Percentiles rank a stretch among this genome's conserved stretches.
Evolutionary conservation across 2,329 filamentous ascomycete genomes (phyloP).

Genomic region (Apiospora koreana): DNA sequence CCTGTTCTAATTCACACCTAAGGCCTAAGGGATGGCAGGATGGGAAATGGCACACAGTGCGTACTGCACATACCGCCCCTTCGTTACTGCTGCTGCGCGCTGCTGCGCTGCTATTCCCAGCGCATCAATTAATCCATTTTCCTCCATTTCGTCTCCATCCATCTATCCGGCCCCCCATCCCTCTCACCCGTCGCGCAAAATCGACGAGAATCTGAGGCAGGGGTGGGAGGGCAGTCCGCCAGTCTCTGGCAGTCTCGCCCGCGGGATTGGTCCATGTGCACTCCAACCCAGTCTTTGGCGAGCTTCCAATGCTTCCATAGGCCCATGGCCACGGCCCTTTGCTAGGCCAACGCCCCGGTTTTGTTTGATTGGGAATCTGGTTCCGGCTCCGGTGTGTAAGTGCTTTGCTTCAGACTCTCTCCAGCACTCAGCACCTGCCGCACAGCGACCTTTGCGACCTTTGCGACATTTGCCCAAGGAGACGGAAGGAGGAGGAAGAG

Average conservation of each 20-base stretch:
- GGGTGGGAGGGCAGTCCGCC: too few relatives aligned
- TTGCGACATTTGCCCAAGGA: background rate
- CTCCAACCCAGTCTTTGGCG: background rate
- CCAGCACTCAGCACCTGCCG: too few relatives aligned
- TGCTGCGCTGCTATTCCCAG: background rate
- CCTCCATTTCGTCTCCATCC: background rate
- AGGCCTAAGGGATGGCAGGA: background rate
- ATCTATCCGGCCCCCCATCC: constrained; percentile 3
- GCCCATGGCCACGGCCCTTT: constrained; percentile 3
- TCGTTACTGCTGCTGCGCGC: background rate
- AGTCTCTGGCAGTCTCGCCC: background rate
- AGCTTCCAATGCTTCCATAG: too few relatives aligned
- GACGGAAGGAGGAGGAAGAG: background rate
- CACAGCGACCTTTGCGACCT: background rate
- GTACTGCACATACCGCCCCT: background rate
- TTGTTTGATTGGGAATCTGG: constrained; percentile 2
- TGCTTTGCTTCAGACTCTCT: constrained; percentile 9
- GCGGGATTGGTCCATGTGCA: constrained; percentile 2
- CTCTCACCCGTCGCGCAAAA: background rate
- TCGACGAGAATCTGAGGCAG: background rate
- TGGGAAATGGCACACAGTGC: background rate
- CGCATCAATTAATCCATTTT: background rate
- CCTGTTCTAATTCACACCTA: background rate
- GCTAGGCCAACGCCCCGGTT: constrained; percentile 8
- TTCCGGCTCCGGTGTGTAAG: constrained; percentile 1